Conservation (phyloP, 345 rosid genomes). For the Erysimum cheiranthoides region DNA sequence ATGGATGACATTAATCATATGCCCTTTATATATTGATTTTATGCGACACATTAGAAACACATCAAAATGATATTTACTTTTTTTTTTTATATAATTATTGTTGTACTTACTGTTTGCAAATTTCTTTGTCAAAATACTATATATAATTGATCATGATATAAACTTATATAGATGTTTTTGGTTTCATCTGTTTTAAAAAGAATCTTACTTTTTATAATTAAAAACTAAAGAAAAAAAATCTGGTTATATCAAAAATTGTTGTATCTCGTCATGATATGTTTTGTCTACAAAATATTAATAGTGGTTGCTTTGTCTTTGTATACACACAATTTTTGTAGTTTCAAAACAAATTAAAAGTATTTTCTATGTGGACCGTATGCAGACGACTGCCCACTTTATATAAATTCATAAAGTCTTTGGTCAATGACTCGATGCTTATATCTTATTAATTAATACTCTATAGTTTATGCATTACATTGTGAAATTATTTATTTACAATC, state of each 20-base stretch:
- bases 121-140: not conserved
- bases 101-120: not conserved
- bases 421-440: not conserved
- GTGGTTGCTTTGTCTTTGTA: not conserved
- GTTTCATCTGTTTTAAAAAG: not conserved
- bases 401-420: constrained; percentile 33
- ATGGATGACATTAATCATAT: not conserved
- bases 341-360: not conserved
- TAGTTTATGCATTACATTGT: not conserved
- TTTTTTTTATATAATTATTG: not conserved
- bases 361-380: constrained; percentile 35
- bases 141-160: not conserved
- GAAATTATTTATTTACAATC: too few relatives aligned
- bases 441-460: not conserved
- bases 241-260: not conserved
- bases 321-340: not conserved
- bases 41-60: constrained; percentile 17
- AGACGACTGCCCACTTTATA: constrained; percentile 29
- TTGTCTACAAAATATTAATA: not conserved
- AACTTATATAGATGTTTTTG: not conserved
- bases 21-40: not conserved
- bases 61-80: not conserved
- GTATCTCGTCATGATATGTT: constrained; percentile 12
- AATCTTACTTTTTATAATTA: not conserved
- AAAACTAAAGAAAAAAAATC: not conserved